phyloP scores from a whole-genome alignment of 2,329 filamentous ascomycete genomes.

The Claviceps sorghi region DNA sequence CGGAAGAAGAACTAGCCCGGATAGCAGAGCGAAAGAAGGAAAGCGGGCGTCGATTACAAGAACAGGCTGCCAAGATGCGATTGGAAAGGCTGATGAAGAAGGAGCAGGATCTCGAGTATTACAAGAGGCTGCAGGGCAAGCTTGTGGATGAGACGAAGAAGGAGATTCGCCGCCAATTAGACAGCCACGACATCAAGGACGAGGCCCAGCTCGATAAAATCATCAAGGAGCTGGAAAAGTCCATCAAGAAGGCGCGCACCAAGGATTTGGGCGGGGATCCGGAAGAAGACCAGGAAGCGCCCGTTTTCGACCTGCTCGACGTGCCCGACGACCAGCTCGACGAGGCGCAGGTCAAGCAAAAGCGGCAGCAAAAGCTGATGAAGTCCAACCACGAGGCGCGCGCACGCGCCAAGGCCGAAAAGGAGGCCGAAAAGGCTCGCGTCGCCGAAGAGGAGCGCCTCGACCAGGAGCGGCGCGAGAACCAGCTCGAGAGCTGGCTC shows the following conservation, averaged over 20 bases:
- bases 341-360: slow-evolving; percentile 79
- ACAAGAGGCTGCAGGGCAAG: slow-evolving; percentile 63
- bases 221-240: slow-evolving; percentile 79
- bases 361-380: slow-evolving; percentile 79
- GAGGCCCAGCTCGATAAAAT: slow-evolving; percentile 72
- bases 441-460: slow-evolving; percentile 68
- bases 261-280: slow-evolving; percentile 79
- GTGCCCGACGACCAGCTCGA: slow-evolving; percentile 85
- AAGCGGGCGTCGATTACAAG: slow-evolving; percentile 77
- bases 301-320: slow-evolving; percentile 78
- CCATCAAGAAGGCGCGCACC: slow-evolving; percentile 76
- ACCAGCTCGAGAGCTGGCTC: slow-evolving; percentile 76
- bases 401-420: slow-evolving; percentile 87
- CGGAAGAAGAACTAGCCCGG: slow-evolving; percentile 77
- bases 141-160: slow-evolving; percentile 75
- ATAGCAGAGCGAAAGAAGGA: slow-evolving; percentile 93
- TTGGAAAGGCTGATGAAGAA: slow-evolving; percentile 91
- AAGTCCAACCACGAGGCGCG: slow-evolving; percentile 92
- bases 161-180: slow-evolving; percentile 70
- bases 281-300: slow-evolving; percentile 67
- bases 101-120: slow-evolving; percentile 89
- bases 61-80: slow-evolving; percentile 94
- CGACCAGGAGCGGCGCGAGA: slow-evolving; percentile 71
- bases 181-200: slow-evolving; percentile 84
- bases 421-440: slow-evolving; percentile 80